Evolutionary conservation across 2,329 filamentous ascomycete genomes (phyloP).

Genomic region (Rosellinia necatrix): DNA sequence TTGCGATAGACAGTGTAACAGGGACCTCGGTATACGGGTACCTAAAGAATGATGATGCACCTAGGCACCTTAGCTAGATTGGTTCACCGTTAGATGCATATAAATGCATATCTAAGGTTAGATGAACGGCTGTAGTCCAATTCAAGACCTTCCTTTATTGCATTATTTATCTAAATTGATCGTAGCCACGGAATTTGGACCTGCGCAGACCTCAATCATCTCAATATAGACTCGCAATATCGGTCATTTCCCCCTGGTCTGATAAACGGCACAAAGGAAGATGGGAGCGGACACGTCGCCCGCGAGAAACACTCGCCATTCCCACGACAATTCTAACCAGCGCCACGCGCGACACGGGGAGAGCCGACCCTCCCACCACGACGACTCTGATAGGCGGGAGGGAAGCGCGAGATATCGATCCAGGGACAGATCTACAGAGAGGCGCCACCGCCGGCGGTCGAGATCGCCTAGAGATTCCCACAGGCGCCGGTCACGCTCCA

Average conservation of each 20-base stretch:
- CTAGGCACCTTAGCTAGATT: too few relatives aligned
- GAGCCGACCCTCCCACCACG: conserved; percentile 28
- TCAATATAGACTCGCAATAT: too few relatives aligned
- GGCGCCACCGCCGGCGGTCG: conserved; percentile 33
- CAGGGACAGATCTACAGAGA: conserved; percentile 30
- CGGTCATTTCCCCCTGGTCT: background rate
- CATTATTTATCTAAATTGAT: too few relatives aligned
- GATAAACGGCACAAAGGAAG: background rate
- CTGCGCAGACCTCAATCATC: too few relatives aligned
- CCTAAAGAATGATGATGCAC: too few relatives aligned
- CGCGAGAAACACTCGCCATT: background rate
- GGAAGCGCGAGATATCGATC: conserved; percentile 26
- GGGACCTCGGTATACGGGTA: too few relatives aligned
- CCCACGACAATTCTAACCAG: conserved; percentile 25
- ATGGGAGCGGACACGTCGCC: conserved; percentile 24
- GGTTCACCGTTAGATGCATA: too few relatives aligned
- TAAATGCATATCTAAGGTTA: too few relatives aligned
- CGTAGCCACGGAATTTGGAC: too few relatives aligned
- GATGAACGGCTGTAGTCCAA: too few relatives aligned
- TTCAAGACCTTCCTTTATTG: too few relatives aligned
- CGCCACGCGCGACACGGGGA: conserved; percentile 29
- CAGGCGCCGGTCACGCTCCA: conserved; percentile 33
- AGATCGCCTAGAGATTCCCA: conserved; percentile 35
- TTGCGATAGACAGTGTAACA: too few relatives aligned
- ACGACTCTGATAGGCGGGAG: conserved; percentile 22